Evolutionary conservation across 1,284 basidiomycete species (phyloP).

Genomic region (Puccinia novopanici): DNA sequence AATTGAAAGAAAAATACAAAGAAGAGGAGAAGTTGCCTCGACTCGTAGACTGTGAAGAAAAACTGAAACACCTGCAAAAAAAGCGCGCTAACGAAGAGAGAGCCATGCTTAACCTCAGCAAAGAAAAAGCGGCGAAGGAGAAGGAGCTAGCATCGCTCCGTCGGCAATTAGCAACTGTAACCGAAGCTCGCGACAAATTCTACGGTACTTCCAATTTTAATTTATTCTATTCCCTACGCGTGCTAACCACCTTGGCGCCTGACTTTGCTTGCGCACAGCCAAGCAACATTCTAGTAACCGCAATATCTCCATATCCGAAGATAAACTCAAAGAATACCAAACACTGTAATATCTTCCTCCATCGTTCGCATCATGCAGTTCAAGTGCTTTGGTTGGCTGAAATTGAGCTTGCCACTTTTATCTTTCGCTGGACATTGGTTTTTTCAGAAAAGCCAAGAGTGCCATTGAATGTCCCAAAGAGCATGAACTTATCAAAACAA

Average conservation of each 20-base stretch:
- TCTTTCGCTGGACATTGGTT: background rate
- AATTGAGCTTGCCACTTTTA: background rate
- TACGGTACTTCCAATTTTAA: constrained; percentile 55
- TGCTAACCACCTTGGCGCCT: background rate
- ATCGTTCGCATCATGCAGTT: background rate
- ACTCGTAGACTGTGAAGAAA: constrained; percentile 43
- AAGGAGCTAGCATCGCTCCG: constrained; percentile 28
- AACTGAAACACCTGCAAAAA: constrained; percentile 43
- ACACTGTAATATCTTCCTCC: constrained; percentile 66
- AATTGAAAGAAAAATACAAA: constrained; percentile 76
- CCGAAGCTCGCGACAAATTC: constrained; percentile 74
- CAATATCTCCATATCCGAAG: constrained; percentile 75
- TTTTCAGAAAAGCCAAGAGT: constrained; percentile 69
- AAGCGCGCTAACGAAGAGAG: constrained; percentile 31
- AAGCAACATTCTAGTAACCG: constrained; percentile 68
- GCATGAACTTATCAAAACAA: constrained; percentile 78
- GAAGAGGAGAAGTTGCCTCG: constrained; percentile 70
- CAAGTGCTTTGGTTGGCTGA: background rate
- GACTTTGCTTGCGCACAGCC: constrained; percentile 66
- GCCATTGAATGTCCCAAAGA: constrained; percentile 79
- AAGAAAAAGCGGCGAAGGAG: constrained; percentile 32
- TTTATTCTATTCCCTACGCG: constrained; percentile 22
- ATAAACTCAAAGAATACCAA: constrained; percentile 84
- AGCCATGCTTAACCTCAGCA: constrained; percentile 2
- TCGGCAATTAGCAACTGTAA: constrained; percentile 66